phyloP scores from a whole-genome alignment of 192 early-diverging fungal genomes.

The Gigaspora rosea region DNA sequence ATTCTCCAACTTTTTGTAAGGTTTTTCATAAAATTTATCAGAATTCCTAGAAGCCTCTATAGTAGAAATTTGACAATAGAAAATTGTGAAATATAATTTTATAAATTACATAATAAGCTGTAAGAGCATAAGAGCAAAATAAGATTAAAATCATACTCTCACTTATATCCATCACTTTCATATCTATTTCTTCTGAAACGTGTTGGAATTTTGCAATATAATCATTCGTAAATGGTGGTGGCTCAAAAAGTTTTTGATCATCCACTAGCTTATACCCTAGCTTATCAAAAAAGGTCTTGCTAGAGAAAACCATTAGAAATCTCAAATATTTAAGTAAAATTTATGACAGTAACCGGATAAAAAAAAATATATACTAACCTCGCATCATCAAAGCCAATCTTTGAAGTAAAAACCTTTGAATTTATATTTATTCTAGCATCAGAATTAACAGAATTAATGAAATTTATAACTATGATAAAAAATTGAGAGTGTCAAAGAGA shows the following conservation, averaged over 20 bases:
- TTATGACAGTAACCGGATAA: background rate
- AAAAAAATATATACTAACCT: slow-evolving; percentile 20
- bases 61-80: no score
- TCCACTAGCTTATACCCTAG: background rate
- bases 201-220: background rate
- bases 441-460: no score
- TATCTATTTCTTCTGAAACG: slow-evolving; percentile 10
- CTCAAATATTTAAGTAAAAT: background rate
- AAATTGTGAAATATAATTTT: no score
- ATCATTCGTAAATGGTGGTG: background rate
- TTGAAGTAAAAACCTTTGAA: background rate
- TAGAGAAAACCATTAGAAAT: slow-evolving; percentile 4
- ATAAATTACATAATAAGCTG: no score
- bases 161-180: background rate
- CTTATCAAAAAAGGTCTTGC: slow-evolving; percentile 13
- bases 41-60: no score
- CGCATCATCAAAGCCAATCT: slow-evolving; percentile 15
- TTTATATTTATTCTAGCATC: background rate
- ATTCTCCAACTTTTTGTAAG: no score
- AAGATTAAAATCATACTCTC: background rate
- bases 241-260: background rate
- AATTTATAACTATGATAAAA: background rate
- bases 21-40: no score
- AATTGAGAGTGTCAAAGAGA: background rate
- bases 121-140: no score